These are phyloP conservation scores for Corymbia calophylla DNA, from an alignment of 441 rosid genomes.

Conservation along the genomic window DNA sequence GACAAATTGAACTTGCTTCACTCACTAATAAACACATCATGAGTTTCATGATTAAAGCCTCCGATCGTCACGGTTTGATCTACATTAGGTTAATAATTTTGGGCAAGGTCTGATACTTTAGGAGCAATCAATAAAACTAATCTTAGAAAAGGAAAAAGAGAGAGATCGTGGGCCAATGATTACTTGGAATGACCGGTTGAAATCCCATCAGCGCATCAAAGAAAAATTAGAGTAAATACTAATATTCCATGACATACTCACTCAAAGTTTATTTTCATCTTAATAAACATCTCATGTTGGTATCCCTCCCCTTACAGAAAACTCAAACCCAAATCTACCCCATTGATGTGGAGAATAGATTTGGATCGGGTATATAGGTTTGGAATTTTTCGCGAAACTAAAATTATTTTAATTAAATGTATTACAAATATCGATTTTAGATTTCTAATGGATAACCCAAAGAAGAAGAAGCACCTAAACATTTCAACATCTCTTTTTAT, in stretches of 20 bases:
- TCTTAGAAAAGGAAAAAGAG: background rate
- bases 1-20: background rate
- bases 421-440: fast-evolving
- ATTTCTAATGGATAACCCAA: background rate
- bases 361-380: fast-evolving
- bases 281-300: background rate
- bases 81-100: background rate
- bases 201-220: background rate
- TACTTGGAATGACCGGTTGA: fast-evolving
- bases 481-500: background rate
- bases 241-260: fast-evolving
- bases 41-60: background rate
- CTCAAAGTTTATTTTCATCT: background rate
- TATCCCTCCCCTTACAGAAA: background rate
- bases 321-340: background rate
- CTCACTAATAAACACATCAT: background rate
- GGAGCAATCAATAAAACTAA: background rate
- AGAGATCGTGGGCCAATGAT: background rate
- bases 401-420: background rate
- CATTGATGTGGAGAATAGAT: fast-evolving
- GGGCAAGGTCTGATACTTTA: background rate
- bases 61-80: background rate
- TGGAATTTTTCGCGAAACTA: fast-evolving
- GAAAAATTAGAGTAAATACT: background rate
- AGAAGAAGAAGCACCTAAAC: background rate